Conservation (phyloP, 352 stramenopile species). For the Pythium pyrilobum region DNA sequence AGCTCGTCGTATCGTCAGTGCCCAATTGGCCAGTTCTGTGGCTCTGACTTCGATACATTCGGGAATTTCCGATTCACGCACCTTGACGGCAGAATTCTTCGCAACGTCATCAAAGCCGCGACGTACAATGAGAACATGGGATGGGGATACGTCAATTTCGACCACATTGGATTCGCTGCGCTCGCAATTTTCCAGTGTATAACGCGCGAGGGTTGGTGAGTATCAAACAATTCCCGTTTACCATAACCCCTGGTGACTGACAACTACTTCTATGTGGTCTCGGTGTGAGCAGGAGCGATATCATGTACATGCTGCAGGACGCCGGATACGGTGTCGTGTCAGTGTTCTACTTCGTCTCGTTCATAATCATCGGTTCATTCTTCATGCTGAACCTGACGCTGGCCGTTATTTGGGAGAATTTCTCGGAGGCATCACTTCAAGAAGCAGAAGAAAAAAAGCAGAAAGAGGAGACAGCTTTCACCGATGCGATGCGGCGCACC, state of each 20-base stretch:
- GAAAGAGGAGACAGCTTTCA: conserved; percentile 2
- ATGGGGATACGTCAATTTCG: conserved; percentile 85
- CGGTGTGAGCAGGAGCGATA: conserved; percentile 26
- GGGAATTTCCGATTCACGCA: conserved; percentile 68
- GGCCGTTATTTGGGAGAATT: conserved; percentile 86
- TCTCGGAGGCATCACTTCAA: conserved; percentile 46
- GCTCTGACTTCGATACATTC: conserved; percentile 54
- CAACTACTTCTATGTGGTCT: too few species aligned
- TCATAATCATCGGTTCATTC: conserved; percentile 87
- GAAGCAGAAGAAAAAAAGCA: conserved; percentile 50
- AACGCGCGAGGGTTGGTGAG: conserved; percentile 89
- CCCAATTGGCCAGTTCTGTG: conserved; percentile 37
- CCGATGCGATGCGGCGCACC: background rate
- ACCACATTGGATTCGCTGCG: conserved; percentile 79
- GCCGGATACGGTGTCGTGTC: conserved; percentile 37
- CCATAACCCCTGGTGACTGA: too few species aligned
- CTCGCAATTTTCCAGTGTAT: conserved; percentile 89
- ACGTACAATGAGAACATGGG: conserved; percentile 75
- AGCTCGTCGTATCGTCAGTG: conserved; percentile 33
- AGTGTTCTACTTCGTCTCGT: conserved; percentile 81
- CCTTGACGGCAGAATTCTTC: conserved; percentile 27
- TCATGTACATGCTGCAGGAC: conserved; percentile 68
- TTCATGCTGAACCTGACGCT: conserved; percentile 90
- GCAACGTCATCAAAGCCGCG: conserved; percentile 27
- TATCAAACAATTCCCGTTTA: too few species aligned